phyloP scores from a whole-genome alignment of 495 filamentous ascomycete species.

The Annulohypoxylon nitens region DNA sequence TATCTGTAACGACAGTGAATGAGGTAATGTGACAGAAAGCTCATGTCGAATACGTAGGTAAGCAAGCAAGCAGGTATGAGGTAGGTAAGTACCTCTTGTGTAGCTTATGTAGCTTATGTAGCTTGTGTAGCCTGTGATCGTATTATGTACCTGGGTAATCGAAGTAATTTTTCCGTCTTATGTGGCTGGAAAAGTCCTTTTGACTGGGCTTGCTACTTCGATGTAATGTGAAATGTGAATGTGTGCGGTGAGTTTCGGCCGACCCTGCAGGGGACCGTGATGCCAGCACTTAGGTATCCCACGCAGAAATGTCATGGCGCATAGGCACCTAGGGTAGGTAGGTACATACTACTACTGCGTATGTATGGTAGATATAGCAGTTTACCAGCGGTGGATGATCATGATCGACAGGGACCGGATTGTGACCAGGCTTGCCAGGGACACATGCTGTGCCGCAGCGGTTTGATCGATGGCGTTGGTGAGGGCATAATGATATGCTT shows the following conservation, averaged over 20 bases:
- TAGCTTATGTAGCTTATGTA: no score
- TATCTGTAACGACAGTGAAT: conserved; percentile 19
- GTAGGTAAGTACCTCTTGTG: not conserved
- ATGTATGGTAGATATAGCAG: conserved; percentile 14
- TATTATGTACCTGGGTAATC: conserved; percentile 7
- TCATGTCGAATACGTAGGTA: conserved; percentile 4
- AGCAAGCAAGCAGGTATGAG: not conserved
- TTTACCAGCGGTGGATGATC: conserved; percentile 29
- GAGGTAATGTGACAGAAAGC: conserved; percentile 1
- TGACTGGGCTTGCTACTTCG: conserved; percentile 4
- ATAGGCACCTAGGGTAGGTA: conserved; percentile 1
- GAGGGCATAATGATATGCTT: conserved; percentile 33
- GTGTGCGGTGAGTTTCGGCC: conserved; percentile 31
- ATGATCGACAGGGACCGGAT: conserved; percentile 45
- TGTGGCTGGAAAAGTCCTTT: conserved; percentile 31
- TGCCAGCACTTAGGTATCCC: conserved; percentile 28
- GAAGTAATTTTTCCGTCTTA: not conserved
- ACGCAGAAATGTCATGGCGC: conserved; percentile 34
- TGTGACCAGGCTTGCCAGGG: conserved; percentile 18
- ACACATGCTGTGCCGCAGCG: conserved; percentile 18
- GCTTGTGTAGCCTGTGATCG: no score
- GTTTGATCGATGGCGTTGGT: conserved; percentile 34
- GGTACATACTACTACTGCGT: not conserved
- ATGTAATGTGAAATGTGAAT: conserved; percentile 7
- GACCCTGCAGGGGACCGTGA: conserved; percentile 27